Evolutionary conservation across 2,329 filamentous ascomycete species (phyloP), one percentile per base, ranked within the genome.

Genomic region (Intubia oerlemansii): DNA sequence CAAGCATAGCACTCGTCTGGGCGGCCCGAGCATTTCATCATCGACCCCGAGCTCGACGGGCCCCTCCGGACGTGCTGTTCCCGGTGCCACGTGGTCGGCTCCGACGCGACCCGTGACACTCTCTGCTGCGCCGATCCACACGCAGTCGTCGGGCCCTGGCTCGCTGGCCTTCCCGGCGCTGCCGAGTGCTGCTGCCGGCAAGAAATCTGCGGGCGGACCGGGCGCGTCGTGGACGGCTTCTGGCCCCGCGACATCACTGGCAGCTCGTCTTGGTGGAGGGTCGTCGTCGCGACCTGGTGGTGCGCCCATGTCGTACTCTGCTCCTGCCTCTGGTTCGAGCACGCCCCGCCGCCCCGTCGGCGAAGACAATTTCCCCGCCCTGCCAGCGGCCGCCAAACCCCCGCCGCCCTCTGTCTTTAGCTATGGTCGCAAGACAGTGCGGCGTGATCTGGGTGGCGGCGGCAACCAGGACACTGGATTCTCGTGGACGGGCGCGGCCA

Each of bases 341-440:
- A 13, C 36, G 26, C 30, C 31, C 12, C 14, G 32, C 19, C 23
- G 23, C 7, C 31, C 40, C 15, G 32, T 39, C n/a, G 32, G 46
- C 26, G 51, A 52, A 25, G 74, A 84, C 36, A 68, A 71, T 0
- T 93, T 93, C 50, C 85, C 84, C 0, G 73, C 81, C 2, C 59
- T 93, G 1, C 84, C 84, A 0, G 60, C 70, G 0, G 82, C 81
- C 2, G 63, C 77, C 1, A 93, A 72, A 42, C 63, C 65, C 4
- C 54, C 56, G 21, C 68, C 56, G 24, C 68, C 63, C 2, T 67
- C 63, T 1, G 66, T 72, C 25, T 69, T 70, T 31, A 65, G 65
- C 3, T 70, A 71, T 39, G 66, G 66, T 2, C 47, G 52, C 5
- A 52, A 66, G 4, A 47, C 55, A 18, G 65, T 73, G 11, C 53